These are phyloP conservation scores for Linderniella brevidens DNA, from an alignment of 257 asterid species.

Conservation along the genomic window DNA sequence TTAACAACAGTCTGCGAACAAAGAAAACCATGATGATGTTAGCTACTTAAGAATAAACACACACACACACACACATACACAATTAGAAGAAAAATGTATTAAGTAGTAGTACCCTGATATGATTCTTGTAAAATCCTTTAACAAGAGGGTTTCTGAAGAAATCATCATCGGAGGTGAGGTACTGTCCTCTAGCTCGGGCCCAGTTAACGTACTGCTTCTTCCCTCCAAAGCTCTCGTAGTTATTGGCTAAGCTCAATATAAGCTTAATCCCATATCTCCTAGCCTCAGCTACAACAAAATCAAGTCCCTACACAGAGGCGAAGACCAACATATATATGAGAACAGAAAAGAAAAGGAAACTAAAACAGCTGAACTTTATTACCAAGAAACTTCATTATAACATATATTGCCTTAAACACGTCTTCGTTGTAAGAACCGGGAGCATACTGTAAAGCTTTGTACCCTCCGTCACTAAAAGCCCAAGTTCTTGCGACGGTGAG, in stretches of 20 bases:
- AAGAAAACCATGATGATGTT: neutral
- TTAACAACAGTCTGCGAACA: slow-evolving; percentile 48
- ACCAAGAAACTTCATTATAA: too few relatives aligned
- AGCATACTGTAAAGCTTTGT: slow-evolving; percentile 41
- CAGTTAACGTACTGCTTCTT: slow-evolving; percentile 81
- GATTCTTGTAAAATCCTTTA: slow-evolving; percentile 60
- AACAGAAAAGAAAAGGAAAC: neutral
- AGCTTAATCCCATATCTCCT: slow-evolving; percentile 59
- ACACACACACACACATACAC: neutral
- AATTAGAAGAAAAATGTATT: neutral
- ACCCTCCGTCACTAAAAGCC: slow-evolving; percentile 93
- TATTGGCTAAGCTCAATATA: slow-evolving; percentile 57
- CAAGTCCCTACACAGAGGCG: slow-evolving; percentile 74
- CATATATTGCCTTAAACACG: slow-evolving; percentile 37
- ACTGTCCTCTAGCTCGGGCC: slow-evolving; percentile 62
- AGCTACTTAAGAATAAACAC: neutral
- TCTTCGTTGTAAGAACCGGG: slow-evolving; percentile 72
- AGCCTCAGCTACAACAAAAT: slow-evolving; percentile 80
- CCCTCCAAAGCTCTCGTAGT: slow-evolving; percentile 80
- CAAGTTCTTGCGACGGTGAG: slow-evolving; percentile 82
- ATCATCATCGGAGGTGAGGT: slow-evolving; percentile 67
- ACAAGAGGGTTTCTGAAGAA: slow-evolving; percentile 52
- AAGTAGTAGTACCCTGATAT: slow-evolving; percentile 29
- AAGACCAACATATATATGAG: neutral
- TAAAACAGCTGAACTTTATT: too few relatives aligned